Conservation (phyloP, 1,284 basidiomycete genomes). For the Rhodotorula sp. region DNA sequence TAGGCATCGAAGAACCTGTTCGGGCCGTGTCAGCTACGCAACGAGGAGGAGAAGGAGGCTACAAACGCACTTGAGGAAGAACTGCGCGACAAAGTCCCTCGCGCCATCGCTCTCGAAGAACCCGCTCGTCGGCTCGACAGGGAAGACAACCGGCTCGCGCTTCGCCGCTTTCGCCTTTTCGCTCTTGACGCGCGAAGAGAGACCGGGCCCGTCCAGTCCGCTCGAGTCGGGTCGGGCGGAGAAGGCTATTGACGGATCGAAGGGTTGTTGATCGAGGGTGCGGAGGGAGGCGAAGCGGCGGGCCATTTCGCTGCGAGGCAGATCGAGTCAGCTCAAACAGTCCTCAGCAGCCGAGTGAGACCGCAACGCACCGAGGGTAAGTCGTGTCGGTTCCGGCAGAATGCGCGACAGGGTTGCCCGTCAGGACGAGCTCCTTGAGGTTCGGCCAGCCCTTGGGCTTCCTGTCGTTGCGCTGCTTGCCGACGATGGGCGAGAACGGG, state of each 20-base stretch:
- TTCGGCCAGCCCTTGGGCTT: constrained; percentile 48
- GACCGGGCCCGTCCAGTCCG: constrained; percentile 13
- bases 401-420: constrained; percentile 72
- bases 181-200: constrained; percentile 27
- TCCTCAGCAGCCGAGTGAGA: constrained; percentile 32
- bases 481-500: constrained; percentile 49
- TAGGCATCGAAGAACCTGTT: constrained; percentile 77
- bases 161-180: constrained; percentile 30
- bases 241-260: constrained; percentile 49
- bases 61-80: constrained; percentile 68
- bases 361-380: constrained; percentile 62
- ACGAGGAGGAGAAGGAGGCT: too few species aligned
- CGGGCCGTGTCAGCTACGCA: not conserved
- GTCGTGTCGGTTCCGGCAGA: constrained; percentile 58
- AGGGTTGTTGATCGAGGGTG: constrained; percentile 71
- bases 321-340: constrained; percentile 16
- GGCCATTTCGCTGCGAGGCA: constrained; percentile 61
- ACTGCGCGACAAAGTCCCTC: constrained; percentile 65
- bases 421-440: constrained; percentile 71
- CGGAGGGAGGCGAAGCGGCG: constrained; percentile 67
- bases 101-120: constrained; percentile 64
- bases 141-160: constrained; percentile 58
- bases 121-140: constrained; percentile 66
- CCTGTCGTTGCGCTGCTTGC: constrained; percentile 30
- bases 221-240: constrained; percentile 6